phyloP scores from a whole-genome alignment of 768 basidiomycete species.

The button mushroom (Agaricus bisporus) region DNA sequence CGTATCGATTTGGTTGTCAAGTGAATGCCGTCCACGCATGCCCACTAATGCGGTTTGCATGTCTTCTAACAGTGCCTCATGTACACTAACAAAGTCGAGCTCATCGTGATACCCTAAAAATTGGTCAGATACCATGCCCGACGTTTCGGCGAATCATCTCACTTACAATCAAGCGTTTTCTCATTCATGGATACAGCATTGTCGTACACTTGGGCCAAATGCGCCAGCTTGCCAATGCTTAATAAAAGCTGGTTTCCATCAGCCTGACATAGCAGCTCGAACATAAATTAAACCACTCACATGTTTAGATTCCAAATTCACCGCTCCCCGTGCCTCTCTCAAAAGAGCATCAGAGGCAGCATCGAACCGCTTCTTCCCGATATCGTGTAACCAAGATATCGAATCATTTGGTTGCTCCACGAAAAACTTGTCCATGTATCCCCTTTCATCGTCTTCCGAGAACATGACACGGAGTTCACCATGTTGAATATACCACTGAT shows the following conservation, averaged over 20 bases:
- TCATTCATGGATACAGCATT: slow-evolving; percentile 40
- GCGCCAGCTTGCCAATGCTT: slow-evolving; percentile 83
- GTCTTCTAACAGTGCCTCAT: slow-evolving; percentile 59
- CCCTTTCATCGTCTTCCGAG: slow-evolving; percentile 60
- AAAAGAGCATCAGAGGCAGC: slow-evolving; percentile 61
- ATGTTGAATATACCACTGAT: slow-evolving; percentile 88
- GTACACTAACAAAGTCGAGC: slow-evolving; percentile 83
- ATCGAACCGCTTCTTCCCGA: slow-evolving; percentile 62
- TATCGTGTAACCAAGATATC: slow-evolving; percentile 85
- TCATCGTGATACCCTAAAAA: slow-evolving; percentile 73
- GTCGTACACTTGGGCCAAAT: slow-evolving; percentile 75
- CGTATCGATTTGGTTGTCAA: slow-evolving; percentile 64
- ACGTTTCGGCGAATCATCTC: not conserved
- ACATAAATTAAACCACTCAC: slow-evolving; percentile 34
- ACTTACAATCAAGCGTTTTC: slow-evolving; percentile 48
- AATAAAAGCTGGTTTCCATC: slow-evolving; percentile 63
- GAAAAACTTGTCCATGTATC: slow-evolving; percentile 73
- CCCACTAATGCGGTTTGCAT: slow-evolving; percentile 45
- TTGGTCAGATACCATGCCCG: not conserved
- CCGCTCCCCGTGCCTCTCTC: slow-evolving; percentile 49
- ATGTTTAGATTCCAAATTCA: slow-evolving; percentile 67
- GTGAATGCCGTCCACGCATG: slow-evolving; percentile 51
- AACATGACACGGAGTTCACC: slow-evolving; percentile 83
- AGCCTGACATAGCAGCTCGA: slow-evolving; percentile 12
- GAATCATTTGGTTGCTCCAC: slow-evolving; percentile 46